Evolutionary conservation across 164 flowering plant species (phyloP).

Genomic region (Akebia trifoliata): DNA sequence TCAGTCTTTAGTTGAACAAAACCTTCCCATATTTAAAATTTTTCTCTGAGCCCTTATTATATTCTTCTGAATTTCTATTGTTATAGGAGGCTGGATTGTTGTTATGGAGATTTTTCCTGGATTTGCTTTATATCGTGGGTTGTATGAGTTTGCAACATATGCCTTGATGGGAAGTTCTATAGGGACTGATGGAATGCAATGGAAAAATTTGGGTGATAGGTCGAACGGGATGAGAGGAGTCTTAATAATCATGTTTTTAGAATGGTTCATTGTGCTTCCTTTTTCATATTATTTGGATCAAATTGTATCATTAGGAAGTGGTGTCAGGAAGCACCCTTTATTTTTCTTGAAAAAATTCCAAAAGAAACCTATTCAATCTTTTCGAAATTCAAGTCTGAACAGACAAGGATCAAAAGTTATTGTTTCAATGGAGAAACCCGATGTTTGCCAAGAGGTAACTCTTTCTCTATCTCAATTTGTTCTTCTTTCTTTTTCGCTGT

Average conservation of each 20-base stretch:
- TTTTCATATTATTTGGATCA: constrained; percentile 62
- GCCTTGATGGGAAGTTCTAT: constrained; percentile 37
- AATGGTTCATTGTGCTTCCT: constrained; percentile 45
- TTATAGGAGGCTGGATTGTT: constrained; percentile 53
- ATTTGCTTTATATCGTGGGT: constrained; percentile 66
- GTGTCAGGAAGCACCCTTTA: constrained; percentile 34
- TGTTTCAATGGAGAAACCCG: constrained; percentile 55
- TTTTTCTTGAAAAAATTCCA: constrained; percentile 38
- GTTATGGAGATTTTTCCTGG: constrained; percentile 72
- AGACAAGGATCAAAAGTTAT: constrained; percentile 47
- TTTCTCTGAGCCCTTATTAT: neutral
- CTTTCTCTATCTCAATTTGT: constrained; percentile 2
- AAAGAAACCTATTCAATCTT: constrained; percentile 36
- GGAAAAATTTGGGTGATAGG: constrained; percentile 53
- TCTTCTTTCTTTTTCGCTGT: neutral
- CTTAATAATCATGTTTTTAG: constrained; percentile 45
- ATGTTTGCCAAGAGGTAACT: constrained; percentile 66
- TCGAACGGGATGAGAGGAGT: constrained; percentile 61
- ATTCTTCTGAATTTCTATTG: neutral
- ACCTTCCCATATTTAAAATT: neutral
- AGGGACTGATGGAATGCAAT: constrained; percentile 62
- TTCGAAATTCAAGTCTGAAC: constrained; percentile 31
- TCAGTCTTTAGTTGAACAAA: neutral
- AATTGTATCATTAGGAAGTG: constrained; percentile 47
- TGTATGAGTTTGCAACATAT: constrained; percentile 63